Evolutionary conservation across 1,284 basidiomycete genomes (phyloP).

Genomic region (Ustilago curta): DNA sequence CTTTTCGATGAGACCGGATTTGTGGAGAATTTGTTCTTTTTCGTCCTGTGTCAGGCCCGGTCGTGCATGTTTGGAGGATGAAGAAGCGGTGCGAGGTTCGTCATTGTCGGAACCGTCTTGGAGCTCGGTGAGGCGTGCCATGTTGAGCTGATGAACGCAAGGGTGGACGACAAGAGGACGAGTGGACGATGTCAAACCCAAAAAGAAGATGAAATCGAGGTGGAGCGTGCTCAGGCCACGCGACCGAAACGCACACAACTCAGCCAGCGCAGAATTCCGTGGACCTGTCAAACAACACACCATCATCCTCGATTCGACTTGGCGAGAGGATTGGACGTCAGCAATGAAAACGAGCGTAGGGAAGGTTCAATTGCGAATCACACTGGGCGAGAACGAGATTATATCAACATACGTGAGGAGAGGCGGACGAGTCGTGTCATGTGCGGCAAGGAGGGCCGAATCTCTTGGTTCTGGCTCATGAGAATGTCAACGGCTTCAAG

Average conservation of each 20-base stretch:
- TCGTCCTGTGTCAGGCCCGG: constrained; percentile 40
- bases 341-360: neutral
- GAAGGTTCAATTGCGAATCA: neutral
- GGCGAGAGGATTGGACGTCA: neutral
- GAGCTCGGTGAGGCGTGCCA: constrained; percentile 45
- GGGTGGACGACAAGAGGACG: neutral
- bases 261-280: neutral
- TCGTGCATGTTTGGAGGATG: neutral
- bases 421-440: neutral
- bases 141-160: neutral
- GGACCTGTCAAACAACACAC: constrained; percentile 10
- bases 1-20: constrained; percentile 47
- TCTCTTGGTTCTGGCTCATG: neutral
- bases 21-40: constrained; percentile 43
- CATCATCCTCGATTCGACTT: constrained; percentile 1
- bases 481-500: neutral
- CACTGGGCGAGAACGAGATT: neutral
- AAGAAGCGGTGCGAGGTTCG: constrained; percentile 10
- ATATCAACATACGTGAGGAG: neutral
- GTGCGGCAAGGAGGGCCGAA: neutral
- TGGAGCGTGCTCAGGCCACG: constrained; percentile 11
- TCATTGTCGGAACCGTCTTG: constrained; percentile 42
- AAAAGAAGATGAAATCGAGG: neutral
- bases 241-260: constrained; percentile 2
- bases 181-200: neutral